These are phyloP conservation scores for Colletotrichum somersetense DNA, from an alignment of 2,329 filamentous ascomycete species.

Conservation along the genomic window DNA sequence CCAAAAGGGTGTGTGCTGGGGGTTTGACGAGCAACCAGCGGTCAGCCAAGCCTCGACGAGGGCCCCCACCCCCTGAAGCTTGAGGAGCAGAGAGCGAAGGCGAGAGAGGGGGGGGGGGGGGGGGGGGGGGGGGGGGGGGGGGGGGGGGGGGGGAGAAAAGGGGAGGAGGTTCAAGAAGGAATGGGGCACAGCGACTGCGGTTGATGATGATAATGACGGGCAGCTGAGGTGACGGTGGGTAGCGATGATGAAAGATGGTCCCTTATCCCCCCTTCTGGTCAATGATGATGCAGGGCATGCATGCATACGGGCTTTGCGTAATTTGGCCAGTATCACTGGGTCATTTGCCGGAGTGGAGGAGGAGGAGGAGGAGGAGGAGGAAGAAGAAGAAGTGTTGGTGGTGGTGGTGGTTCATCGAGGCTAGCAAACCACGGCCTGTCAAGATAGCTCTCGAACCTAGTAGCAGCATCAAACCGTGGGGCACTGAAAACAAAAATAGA, in stretches of 20 bases:
- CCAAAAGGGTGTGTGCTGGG: slow-evolving; percentile 26
- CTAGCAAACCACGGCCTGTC: background rate
- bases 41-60: slow-evolving; percentile 10
- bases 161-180: background rate
- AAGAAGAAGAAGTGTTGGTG: background rate
- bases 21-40: slow-evolving; percentile 3
- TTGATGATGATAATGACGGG: slow-evolving; percentile 22
- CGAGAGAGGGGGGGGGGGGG: too few species aligned
- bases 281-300: slow-evolving; percentile 37
- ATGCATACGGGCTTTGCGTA: slow-evolving; percentile 19
- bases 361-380: background rate
- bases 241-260: slow-evolving; percentile 18
- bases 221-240: slow-evolving; percentile 21
- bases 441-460: slow-evolving; percentile 4
- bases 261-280: slow-evolving; percentile 11
- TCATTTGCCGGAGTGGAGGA: slow-evolving; percentile 21
- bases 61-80: background rate
- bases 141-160: background rate
- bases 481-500: background rate
- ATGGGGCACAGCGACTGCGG: background rate
- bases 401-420: slow-evolving; percentile 1
- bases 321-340: slow-evolving; percentile 28
- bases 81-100: background rate
- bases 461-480: slow-evolving; percentile 10
- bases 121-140: too few species aligned